Conservation (phyloP, 2,329 filamentous ascomycete species). For the Fusarium proliferatum region DNA sequence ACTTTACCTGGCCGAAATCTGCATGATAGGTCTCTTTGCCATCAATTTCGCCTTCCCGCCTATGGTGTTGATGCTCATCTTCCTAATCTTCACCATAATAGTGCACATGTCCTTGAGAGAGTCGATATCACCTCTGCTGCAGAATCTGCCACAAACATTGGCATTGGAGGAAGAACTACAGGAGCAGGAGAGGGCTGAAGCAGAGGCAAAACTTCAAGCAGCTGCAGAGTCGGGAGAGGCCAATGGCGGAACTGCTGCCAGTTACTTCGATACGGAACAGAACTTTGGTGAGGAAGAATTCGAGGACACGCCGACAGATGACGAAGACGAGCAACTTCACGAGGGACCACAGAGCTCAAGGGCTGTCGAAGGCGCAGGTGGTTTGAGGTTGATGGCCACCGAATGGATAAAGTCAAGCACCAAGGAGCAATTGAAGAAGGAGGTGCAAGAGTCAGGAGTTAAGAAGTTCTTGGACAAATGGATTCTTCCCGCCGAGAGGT, state of each 20-base stretch:
- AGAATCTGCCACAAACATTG: slow-evolving; percentile 82
- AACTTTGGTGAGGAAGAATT: slow-evolving; percentile 51
- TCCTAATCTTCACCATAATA: slow-evolving; percentile 79
- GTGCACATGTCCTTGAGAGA: slow-evolving; percentile 79
- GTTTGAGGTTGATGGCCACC: slow-evolving; percentile 47
- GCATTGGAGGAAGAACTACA: slow-evolving; percentile 64
- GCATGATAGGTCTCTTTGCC: slow-evolving; percentile 85
- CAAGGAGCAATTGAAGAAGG: slow-evolving; percentile 47
- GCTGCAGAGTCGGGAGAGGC: slow-evolving; percentile 40
- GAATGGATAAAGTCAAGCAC: slow-evolving; percentile 53
- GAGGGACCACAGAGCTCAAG: slow-evolving; percentile 43
- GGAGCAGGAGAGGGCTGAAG: slow-evolving; percentile 60
- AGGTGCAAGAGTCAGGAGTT: slow-evolving; percentile 44
- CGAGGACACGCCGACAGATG: slow-evolving; percentile 43
- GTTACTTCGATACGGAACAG: slow-evolving; percentile 51
- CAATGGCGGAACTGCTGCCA: slow-evolving; percentile 44
- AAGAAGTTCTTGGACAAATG: slow-evolving; percentile 44
- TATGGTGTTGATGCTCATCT: slow-evolving; percentile 78
- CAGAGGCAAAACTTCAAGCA: slow-evolving; percentile 42
- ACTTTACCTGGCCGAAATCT: slow-evolving; percentile 83
- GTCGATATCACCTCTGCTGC: slow-evolving; percentile 80
- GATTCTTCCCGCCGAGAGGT: slow-evolving; percentile 42
- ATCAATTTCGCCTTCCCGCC: slow-evolving; percentile 75
- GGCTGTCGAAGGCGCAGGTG: slow-evolving; percentile 53
- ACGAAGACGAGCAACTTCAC: slow-evolving; percentile 41